Conservation (phyloP, 805 yeast genomes). For the Nakazawaea wickerhamii region DNA sequence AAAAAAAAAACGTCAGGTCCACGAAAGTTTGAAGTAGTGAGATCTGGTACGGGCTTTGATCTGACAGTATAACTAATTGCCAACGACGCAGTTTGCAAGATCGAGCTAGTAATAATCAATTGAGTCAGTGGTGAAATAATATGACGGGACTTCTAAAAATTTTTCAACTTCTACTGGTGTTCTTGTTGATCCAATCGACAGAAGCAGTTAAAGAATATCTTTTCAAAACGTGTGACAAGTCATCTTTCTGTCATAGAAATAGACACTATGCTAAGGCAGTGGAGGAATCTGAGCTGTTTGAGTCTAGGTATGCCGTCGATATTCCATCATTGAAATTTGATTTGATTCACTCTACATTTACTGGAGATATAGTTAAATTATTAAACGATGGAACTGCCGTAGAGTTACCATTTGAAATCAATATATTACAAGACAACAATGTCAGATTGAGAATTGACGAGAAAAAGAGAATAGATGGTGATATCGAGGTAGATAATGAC, state of each 20-base stretch:
- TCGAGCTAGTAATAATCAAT: too few species aligned
- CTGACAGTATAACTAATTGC: too few species aligned
- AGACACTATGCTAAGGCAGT: conserved; percentile 54
- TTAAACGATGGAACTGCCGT: conserved; percentile 33
- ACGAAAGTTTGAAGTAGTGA: too few species aligned
- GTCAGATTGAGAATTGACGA: conserved; percentile 69
- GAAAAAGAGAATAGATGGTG: conserved; percentile 31
- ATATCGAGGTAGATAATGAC: conserved; percentile 18
- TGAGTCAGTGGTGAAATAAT: not conserved
- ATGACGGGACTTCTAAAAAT: not conserved
- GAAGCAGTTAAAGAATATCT: conserved; percentile 56
- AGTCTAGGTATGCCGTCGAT: conserved; percentile 38
- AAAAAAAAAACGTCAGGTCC: too few species aligned
- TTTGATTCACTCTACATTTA: conserved; percentile 27
- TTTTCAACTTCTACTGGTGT: not conserved
- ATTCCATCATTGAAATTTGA: conserved; percentile 25
- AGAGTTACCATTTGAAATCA: conserved; percentile 51
- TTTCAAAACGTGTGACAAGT: conserved; percentile 71
- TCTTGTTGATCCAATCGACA: conserved; percentile 5
- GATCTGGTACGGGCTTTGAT: too few species aligned
- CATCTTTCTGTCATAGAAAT: conserved; percentile 83
- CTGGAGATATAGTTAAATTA: conserved; percentile 44
- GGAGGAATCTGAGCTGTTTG: conserved; percentile 19
- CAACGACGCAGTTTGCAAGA: too few species aligned
- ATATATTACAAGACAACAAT: conserved; percentile 49